Percentiles rank a stretch among this genome's conserved stretches.
These are phyloP conservation scores for Phialemoniopsis sp. DNA, from an alignment of 2,329 filamentous ascomycete species.

Conservation along the genomic window DNA sequence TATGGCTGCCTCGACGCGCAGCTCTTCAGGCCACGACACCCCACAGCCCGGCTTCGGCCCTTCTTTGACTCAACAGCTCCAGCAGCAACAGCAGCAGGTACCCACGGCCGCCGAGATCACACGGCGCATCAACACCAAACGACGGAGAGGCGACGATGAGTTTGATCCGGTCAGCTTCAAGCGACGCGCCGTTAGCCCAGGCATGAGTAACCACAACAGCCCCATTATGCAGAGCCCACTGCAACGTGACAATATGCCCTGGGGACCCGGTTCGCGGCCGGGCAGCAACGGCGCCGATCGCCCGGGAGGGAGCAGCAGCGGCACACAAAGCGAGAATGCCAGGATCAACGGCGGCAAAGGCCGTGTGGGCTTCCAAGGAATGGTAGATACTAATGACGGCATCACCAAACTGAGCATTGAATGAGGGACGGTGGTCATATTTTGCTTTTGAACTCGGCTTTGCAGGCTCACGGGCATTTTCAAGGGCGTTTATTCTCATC, in stretches of 20 bases:
- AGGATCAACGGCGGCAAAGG: constrained; percentile 42
- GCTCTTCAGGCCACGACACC: constrained; percentile 29
- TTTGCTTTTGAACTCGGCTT: not conserved
- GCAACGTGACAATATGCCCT: constrained; percentile 65
- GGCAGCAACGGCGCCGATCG: constrained; percentile 56
- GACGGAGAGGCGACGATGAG: constrained; percentile 79
- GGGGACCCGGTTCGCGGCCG: constrained; percentile 59
- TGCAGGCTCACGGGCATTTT: not conserved
- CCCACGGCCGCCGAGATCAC: constrained; percentile 72
- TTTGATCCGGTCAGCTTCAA: constrained; percentile 88
- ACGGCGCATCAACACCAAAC: constrained; percentile 73
- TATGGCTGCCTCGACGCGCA: constrained; percentile 20
- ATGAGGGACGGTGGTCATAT: constrained; percentile 31
- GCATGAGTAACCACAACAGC: constrained; percentile 86
- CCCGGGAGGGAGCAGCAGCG: constrained; percentile 40
- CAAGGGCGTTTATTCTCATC: not conserved
- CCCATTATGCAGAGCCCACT: constrained; percentile 82
- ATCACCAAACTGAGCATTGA: constrained; percentile 98
- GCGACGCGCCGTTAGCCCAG: constrained; percentile 83
- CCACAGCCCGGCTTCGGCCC: constrained; percentile 19
- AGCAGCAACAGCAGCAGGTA: constrained; percentile 1
- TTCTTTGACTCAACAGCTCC: not conserved
- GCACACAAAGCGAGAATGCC: constrained; percentile 45
- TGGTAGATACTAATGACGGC: constrained; percentile 93
- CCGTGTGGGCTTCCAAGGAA: constrained; percentile 79